Evolutionary conservation across 2,329 filamentous ascomycete species (phyloP), one percentile per base, ranked within the genome.

Genomic region (Raffaelea albimanens): DNA sequence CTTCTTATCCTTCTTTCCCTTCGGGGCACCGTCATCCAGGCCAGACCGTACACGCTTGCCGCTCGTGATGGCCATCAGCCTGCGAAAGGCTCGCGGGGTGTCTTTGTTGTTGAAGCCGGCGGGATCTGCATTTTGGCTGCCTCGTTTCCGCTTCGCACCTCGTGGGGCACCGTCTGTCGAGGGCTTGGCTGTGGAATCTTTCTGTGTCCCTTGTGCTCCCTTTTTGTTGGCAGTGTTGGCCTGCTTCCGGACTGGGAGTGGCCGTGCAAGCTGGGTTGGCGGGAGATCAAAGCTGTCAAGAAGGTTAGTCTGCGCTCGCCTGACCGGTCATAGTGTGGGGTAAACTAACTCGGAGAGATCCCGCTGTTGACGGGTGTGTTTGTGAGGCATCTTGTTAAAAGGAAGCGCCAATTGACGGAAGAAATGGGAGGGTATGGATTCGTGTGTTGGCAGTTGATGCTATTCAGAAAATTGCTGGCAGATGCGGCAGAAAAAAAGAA

Each of bases 51-150:
- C 63, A 51, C 72, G 76, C 59, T 80, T 82, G n/a, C 78, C 73
- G 16, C 70, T 65, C 38, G 83, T 77, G 55, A 82, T 78, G 31
- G 85, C 80, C 85, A 97, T 93, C 52, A 97, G 68, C 13, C 89
- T 82, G 52, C 80, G 79, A 65, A 98, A 98, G 1, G 85, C 87
- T 55, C 87, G 85, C 0, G 93, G 93, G 1, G 86, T 90, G 66
- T 97, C 93, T 62, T 95, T 82, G 36, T 76, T 19, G 33, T 51
- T 51, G 39, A 39, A 23, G 3, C 18, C 38, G 4, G 39, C 43
- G 5, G 20, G 70, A 25, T 62, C 64, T 44, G 63, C 57, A 40
- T 53, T 7, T 29, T 29, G 25, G 25, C 25, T 58, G 31, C 61
- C 63, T 50, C 66, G 61, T 66, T 73, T 82, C 67, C 67, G 68